Conservation (phyloP, 129 eudicot genomes). For the Saussurea involucrata region DNA sequence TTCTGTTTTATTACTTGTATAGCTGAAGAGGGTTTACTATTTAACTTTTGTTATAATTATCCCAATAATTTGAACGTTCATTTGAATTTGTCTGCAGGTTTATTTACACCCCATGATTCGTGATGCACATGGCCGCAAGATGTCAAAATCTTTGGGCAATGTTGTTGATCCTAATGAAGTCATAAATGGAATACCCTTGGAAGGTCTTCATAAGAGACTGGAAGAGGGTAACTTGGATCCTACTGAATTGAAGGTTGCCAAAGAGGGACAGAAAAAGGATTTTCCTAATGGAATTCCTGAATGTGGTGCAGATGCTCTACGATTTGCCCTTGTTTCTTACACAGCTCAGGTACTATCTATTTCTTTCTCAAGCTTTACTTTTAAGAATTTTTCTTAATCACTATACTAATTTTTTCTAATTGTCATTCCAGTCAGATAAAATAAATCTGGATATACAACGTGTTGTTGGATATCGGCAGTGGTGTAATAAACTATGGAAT, state of each 20-base stretch:
- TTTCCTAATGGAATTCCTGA: constrained; percentile 88
- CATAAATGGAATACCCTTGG: constrained; percentile 62
- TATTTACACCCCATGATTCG: constrained; percentile 97
- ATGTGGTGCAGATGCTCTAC: constrained; percentile 98
- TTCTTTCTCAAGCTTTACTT: not conserved
- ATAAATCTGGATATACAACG: constrained; percentile 88
- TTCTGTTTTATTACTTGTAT: not conserved
- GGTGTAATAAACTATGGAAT: constrained; percentile 97
- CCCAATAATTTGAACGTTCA: not conserved
- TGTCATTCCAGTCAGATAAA: constrained; percentile 72
- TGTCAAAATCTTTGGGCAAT: constrained; percentile 96
- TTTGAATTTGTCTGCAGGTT: constrained; percentile 40
- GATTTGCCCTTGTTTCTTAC: constrained; percentile 93
- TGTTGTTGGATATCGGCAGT: constrained; percentile 84
- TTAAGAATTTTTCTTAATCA: not conserved
- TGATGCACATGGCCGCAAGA: constrained; percentile 98
- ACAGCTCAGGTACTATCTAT: constrained; percentile 75
- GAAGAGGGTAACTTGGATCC: constrained; percentile 90
- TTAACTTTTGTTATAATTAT: not conserved
- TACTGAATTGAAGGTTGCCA: constrained; percentile 62
- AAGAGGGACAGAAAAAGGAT: constrained; percentile 82
- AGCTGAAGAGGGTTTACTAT: not conserved
- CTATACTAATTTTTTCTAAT: constrained; percentile 3
- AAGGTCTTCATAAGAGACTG: constrained; percentile 84
- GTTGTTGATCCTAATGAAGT: constrained; percentile 97